Evolutionary conservation across 139 green algal species (phyloP), one percentile per base, ranked within the genome.

Genomic region (Chlamydomonas asymmetrica): DNA sequence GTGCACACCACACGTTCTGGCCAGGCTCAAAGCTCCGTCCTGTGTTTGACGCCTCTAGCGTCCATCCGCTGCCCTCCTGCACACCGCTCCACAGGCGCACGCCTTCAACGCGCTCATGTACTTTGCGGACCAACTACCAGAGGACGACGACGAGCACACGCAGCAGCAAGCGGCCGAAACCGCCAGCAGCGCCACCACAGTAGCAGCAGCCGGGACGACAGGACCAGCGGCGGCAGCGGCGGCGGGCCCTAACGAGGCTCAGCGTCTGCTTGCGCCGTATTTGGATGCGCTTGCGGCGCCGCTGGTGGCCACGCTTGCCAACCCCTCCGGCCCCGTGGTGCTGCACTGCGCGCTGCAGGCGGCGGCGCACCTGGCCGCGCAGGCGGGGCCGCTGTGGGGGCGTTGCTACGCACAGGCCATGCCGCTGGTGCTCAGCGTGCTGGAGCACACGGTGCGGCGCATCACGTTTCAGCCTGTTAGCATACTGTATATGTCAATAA

Each of bases 21-120:
- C n/a, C n/a, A n/a, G n/a, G n/a, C n/a, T n/a, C n/a, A n/a, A n/a
- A n/a, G n/a, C n/a, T n/a, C n/a, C n/a, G n/a, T n/a, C n/a, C n/a
- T n/a, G n/a, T n/a, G n/a, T n/a, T n/a, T n/a, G n/a, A n/a, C n/a
- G n/a, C n/a, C n/a, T n/a, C n/a, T n/a, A n/a, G n/a, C n/a, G n/a
- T n/a, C n/a, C n/a, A n/a, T n/a, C n/a, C n/a, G n/a, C n/a, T n/a
- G n/a, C n/a, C n/a, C n/a, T n/a, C n/a, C n/a, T n/a, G n/a, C n/a
- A n/a, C n/a, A n/a, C n/a, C n/a, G n/a, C 29, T 18, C 20, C 66
- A 48, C 91, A 98, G 88, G 93, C 96, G 0, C 96, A 99, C 82
- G 94, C 96, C 5, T 84, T 88, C 40, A 92, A 93, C 16, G 96
- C 95, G 1, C 80, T 97, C 16, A 94, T 99, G 49, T 98, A 99